Conservation (phyloP, 495 filamentous ascomycete species). For the Ramalina peruviana region DNA sequence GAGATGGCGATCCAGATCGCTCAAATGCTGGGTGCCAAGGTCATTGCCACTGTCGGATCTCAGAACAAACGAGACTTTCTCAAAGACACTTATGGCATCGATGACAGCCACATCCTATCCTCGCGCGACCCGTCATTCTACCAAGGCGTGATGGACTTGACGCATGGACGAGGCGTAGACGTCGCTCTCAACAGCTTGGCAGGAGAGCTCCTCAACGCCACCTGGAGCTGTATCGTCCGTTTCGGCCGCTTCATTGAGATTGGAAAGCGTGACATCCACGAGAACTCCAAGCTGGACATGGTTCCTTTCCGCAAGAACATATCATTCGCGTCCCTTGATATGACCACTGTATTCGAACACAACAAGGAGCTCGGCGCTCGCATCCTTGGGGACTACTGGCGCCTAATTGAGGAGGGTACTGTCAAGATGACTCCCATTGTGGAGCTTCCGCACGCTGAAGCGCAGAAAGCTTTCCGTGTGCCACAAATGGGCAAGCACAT, state of each 20-base stretch:
- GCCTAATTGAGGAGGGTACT: slow-evolving; percentile 3
- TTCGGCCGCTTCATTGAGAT: slow-evolving; percentile 41
- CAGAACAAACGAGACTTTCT: slow-evolving; percentile 28
- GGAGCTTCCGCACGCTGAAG: slow-evolving; percentile 5
- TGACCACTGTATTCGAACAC: slow-evolving; percentile 8
- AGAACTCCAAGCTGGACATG: slow-evolving; percentile 10
- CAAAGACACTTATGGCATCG: slow-evolving; percentile 20
- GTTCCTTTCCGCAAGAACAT: slow-evolving; percentile 10
- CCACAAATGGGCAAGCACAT: slow-evolving; percentile 12
- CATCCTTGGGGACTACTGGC: slow-evolving; percentile 6
- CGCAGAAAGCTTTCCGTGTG: slow-evolving; percentile 9
- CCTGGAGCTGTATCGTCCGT: slow-evolving; percentile 40
- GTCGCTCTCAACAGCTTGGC: slow-evolving; percentile 42
- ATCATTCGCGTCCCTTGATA: slow-evolving; percentile 19
- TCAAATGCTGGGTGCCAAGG: slow-evolving; percentile 14
- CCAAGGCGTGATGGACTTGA: slow-evolving; percentile 28
- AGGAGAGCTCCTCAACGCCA: slow-evolving; percentile 32
- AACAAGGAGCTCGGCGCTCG: slow-evolving; percentile 4
- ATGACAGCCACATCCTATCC: slow-evolving; percentile 33
- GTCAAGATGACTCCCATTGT: slow-evolving; percentile 4
- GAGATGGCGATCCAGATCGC: slow-evolving; percentile 9
- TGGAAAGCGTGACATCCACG: slow-evolving; percentile 28
- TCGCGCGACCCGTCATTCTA: slow-evolving; percentile 32
- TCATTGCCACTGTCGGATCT: slow-evolving; percentile 33
- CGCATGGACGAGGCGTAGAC: slow-evolving; percentile 37